Percentiles rank a stretch among this genome's conserved stretches.
Evolutionary conservation across 805 yeast species (phyloP).

Genomic region (Kregervanrija delftensis): DNA sequence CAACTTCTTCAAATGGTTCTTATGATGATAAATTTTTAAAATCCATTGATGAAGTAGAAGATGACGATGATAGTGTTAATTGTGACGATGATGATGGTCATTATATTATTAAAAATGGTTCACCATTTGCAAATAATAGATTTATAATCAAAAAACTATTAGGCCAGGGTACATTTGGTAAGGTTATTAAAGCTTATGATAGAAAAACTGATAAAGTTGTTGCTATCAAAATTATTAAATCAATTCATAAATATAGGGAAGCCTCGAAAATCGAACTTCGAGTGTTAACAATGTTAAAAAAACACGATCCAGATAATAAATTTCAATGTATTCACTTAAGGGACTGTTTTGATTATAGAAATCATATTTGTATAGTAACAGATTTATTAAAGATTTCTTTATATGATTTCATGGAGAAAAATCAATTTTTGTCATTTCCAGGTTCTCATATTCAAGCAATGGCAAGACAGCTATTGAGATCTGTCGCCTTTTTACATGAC

Average conservation of each 20-base stretch:
- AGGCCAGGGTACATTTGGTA: conserved; percentile 93
- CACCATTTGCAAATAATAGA: conserved; percentile 62
- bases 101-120: conserved; percentile 53
- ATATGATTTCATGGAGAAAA: conserved; percentile 83
- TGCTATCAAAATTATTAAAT: conserved; percentile 88
- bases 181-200: conserved; percentile 81
- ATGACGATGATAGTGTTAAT: conserved; percentile 19
- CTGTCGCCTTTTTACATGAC: conserved; percentile 86
- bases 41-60: not conserved
- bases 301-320: conserved; percentile 58
- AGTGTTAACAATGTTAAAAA: conserved; percentile 65
- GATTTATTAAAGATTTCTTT: conserved; percentile 79
- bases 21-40: conserved; percentile 3
- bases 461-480: conserved; percentile 74
- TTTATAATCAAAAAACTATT: conserved; percentile 61
- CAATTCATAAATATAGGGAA: conserved; percentile 89
- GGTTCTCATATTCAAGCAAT: conserved; percentile 89
- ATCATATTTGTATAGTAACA: conserved; percentile 92
- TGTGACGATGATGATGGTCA: conserved; percentile 73
- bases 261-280: conserved; percentile 92
- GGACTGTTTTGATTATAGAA: conserved; percentile 87
- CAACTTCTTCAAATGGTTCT: conserved; percentile 13
- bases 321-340: conserved; percentile 79
- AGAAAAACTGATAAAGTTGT: conserved; percentile 49
- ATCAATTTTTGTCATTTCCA: conserved; percentile 84